Evolutionary conservation across 2,329 filamentous ascomycete genomes (phyloP).

Genomic region (Scedosporium minutisporum): DNA sequence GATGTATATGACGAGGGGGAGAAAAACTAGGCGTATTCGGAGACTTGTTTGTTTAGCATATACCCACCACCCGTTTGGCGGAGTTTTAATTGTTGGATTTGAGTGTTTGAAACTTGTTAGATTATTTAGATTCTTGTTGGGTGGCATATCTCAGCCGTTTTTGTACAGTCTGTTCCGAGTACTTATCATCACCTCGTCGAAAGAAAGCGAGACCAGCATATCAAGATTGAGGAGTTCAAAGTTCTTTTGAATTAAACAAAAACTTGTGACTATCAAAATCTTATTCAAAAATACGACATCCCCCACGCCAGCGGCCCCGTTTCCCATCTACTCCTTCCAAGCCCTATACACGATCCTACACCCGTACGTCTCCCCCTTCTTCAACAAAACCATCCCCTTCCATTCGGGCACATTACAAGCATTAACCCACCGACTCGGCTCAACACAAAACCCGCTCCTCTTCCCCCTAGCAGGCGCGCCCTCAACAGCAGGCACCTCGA

Average conservation of each 20-base stretch:
- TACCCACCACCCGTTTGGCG: not conserved
- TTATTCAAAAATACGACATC: not conserved
- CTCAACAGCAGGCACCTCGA: conserved; percentile 62
- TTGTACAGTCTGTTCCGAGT: not conserved
- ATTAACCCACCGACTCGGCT: conserved; percentile 86
- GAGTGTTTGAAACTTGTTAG: not conserved
- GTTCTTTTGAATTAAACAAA: not conserved
- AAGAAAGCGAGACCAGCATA: not conserved
- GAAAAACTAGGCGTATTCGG: not conserved
- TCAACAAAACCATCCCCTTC: conserved; percentile 68
- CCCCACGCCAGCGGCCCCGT: not conserved
- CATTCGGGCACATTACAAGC: conserved; percentile 74
- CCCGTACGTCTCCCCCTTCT: conserved; percentile 78
- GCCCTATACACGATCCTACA: conserved; percentile 73
- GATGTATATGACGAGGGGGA: not conserved
- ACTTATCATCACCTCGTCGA: not conserved
- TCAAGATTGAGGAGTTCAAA: not conserved
- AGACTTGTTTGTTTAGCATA: not conserved
- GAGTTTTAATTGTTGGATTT: not conserved
- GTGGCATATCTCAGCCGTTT: not conserved
- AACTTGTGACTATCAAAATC: not conserved
- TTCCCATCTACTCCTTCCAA: conserved; percentile 56
- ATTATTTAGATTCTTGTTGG: not conserved
- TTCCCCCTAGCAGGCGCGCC: conserved; percentile 52
- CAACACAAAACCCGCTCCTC: conserved; percentile 78